phyloP scores from a whole-genome alignment of 768 basidiomycete genomes.

The Amylocystis lapponica region DNA sequence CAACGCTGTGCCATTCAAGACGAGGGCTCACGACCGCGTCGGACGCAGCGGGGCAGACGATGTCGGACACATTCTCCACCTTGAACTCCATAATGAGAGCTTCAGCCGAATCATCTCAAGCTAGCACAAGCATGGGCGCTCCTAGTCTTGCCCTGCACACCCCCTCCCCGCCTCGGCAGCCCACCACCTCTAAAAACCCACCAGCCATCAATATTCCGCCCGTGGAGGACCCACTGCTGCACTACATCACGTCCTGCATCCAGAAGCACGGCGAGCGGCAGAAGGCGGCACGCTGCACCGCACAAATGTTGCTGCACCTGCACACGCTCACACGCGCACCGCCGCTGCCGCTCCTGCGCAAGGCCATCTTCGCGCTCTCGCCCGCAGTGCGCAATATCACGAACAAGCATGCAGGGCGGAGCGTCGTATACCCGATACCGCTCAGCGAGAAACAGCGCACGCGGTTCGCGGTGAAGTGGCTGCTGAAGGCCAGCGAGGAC shows the following conservation, averaged over 20 bases:
- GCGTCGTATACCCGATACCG: conserved; percentile 58
- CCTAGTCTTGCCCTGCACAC: background rate
- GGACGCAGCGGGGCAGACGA: background rate
- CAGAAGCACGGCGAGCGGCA: conserved; percentile 58
- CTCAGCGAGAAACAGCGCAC: conserved; percentile 79
- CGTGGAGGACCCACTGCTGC: conserved; percentile 67
- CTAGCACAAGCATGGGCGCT: background rate
- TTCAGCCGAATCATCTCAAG: background rate
- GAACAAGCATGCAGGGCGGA: conserved; percentile 60
- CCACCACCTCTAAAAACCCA: background rate
- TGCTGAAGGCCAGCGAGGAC: conserved; percentile 56
- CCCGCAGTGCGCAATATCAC: conserved; percentile 64
- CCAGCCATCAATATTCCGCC: conserved; percentile 52
- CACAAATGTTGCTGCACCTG: conserved; percentile 63
- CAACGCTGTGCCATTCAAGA: no score
- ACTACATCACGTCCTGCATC: conserved; percentile 56
- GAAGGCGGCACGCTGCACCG: conserved; percentile 67
- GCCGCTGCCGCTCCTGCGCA: conserved; percentile 74
- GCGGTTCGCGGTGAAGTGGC: conserved; percentile 63
- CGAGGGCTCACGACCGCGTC: background rate
- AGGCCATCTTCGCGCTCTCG: conserved; percentile 62
- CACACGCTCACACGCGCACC: conserved; percentile 69
- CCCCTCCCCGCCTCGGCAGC: background rate
- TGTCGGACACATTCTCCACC: background rate
- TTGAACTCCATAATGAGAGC: background rate